These are phyloP conservation scores for Hansenula lynferdii DNA, from an alignment of 1,139 yeast genomes.

Conservation along the genomic window DNA sequence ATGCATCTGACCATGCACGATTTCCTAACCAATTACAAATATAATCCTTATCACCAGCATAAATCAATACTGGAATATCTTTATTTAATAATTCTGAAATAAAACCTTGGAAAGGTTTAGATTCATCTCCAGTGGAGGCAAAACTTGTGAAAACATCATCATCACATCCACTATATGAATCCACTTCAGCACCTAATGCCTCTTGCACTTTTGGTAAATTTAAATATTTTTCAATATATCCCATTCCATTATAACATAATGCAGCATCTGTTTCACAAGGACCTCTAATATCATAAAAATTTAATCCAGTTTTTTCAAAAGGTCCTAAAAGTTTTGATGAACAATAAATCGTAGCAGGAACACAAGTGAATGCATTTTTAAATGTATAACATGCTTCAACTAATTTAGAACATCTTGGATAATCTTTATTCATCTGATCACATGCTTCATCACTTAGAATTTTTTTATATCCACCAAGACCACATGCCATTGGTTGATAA, in stretches of 20 bases:
- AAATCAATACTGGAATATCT: slow-evolving; percentile 70
- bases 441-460: slow-evolving; percentile 62
- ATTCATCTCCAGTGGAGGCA: slow-evolving; percentile 53
- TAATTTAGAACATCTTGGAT: slow-evolving; percentile 54
- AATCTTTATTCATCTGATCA: slow-evolving; percentile 43
- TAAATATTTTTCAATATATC: slow-evolving; percentile 51
- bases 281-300: slow-evolving; percentile 64
- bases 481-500: slow-evolving; percentile 84
- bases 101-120: slow-evolving; percentile 60
- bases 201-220: slow-evolving; percentile 54
- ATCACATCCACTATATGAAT: slow-evolving; percentile 51
- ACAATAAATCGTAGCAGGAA: slow-evolving; percentile 46
- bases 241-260: slow-evolving; percentile 56
- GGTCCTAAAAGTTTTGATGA: slow-evolving; percentile 33
- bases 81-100: slow-evolving; percentile 54
- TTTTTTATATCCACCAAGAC: slow-evolving; percentile 70
- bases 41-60: slow-evolving; percentile 87
- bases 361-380: slow-evolving; percentile 43
- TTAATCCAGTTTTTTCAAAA: slow-evolving; percentile 54
- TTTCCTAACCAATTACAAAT: slow-evolving; percentile 92
- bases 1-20: slow-evolving; percentile 67
- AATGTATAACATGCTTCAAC: slow-evolving; percentile 48
- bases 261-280: slow-evolving; percentile 47
- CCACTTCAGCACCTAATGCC: slow-evolving; percentile 59
- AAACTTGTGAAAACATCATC: slow-evolving; percentile 53